Conservation (phyloP, 768 basidiomycete species). For the Pleurotus citrinopileatus region DNA sequence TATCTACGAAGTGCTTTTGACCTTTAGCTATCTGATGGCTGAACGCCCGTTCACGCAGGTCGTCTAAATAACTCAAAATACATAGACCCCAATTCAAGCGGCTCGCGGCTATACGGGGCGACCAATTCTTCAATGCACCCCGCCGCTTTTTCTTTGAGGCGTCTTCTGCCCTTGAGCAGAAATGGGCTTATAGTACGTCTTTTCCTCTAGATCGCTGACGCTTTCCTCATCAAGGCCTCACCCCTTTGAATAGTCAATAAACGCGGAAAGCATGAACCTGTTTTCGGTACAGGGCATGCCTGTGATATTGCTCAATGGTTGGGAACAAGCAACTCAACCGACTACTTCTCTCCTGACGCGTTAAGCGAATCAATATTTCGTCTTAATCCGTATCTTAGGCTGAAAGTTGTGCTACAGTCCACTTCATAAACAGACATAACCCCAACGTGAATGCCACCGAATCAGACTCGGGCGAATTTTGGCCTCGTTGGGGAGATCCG, state of each 20-base stretch:
- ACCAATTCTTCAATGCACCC: conserved; percentile 29
- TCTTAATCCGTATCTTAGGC: not conserved
- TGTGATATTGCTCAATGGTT: conserved; percentile 16
- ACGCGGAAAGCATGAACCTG: conserved; percentile 23
- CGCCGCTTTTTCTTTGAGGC: conserved; percentile 32
- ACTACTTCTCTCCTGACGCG: not conserved
- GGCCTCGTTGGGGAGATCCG: conserved; percentile 13
- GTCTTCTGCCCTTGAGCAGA: conserved; percentile 26
- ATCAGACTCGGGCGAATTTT: conserved; percentile 5
- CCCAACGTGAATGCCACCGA: conserved; percentile 18
- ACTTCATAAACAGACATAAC: conserved; percentile 19
- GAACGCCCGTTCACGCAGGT: not conserved
- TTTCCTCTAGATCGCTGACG: not conserved
- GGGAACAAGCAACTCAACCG: not conserved
- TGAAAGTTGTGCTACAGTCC: conserved; percentile 9
- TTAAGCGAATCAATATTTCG: conserved; percentile 6
- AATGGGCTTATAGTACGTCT: conserved; percentile 32
- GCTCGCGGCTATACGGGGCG: conserved; percentile 33
- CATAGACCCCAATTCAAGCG: conserved; percentile 41
- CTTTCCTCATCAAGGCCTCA: no score
- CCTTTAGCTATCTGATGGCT: conserved; percentile 14
- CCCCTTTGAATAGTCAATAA: conserved; percentile 27
- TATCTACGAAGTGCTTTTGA: conserved; percentile 13
- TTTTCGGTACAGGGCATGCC: conserved; percentile 23
- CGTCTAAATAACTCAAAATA: no score